Evolutionary conservation across 371 early-diverging fungal genomes (phyloP), one percentile per base, ranked within the genome.

Genomic region (Rhizopus sp.): DNA sequence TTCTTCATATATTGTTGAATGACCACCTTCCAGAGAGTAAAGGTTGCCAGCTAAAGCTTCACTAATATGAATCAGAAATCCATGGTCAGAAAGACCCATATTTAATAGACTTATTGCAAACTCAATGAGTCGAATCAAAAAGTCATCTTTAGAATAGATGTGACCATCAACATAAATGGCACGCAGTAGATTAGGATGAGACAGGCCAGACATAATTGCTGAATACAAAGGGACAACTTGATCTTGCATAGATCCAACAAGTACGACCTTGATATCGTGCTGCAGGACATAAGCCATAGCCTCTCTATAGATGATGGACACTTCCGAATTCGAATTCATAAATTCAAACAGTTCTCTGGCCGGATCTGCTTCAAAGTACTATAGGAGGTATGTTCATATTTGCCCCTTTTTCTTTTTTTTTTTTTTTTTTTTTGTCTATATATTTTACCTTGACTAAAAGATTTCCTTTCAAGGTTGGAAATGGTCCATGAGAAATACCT

Each of bases 141-240:
- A 96, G 60, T 95, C 93, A 61, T 93, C 86, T 1, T 55, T 53
- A 3, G 83, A 73, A 37, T 85, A 86, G 50, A 90, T 86, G 23
- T 75, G 79, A 0, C 86, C 88, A 57, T 94, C 92, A 55, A 96
- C 88, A 59, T 93, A 93, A 5, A 95, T 77, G 1, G 93, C 94
- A 9, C 97, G 88, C 48, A 88, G 86, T 13, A 97, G 82, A 44
- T 89, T 87, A 4, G 93, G 94, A 64, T 97, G 97, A 10, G 84
- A 70, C 23, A 92, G 78, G 6, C 92, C 91, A 30, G 90, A 87
- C 77, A 95, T 77, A 16, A 90, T 83, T 0, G 93, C 92, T 10
- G 97, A 97, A 71, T 96, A 93, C 16, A 95, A 75, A 48, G 96
- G 96, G 0, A 95, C 96, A 0, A 94, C 96, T 63, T 97, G 96